These are phyloP conservation scores for Fusarium mangiferae DNA, from an alignment of 2,329 filamentous ascomycete species.

Conservation along the genomic window DNA sequence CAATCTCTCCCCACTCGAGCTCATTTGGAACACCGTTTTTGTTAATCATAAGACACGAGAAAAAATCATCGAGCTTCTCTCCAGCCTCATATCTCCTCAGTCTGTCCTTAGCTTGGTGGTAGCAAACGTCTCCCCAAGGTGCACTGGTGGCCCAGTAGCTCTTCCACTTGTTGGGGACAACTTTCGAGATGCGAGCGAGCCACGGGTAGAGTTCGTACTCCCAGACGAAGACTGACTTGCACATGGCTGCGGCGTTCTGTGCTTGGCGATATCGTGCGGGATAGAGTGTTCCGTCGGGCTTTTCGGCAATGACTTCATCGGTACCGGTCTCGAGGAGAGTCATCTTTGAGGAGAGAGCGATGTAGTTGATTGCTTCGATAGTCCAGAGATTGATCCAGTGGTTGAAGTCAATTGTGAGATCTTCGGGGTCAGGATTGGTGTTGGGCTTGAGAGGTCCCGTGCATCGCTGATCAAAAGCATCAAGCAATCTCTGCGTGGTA, in stretches of 20 bases:
- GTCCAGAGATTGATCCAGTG: constrained; percentile 65
- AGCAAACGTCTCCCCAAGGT: constrained; percentile 52
- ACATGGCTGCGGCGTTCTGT: constrained; percentile 60
- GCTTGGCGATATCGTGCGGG: constrained; percentile 58
- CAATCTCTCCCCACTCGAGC: constrained; percentile 67
- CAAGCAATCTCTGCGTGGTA: constrained; percentile 58
- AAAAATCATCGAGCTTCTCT: constrained; percentile 70
- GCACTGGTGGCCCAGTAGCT: constrained; percentile 43
- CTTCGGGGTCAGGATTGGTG: constrained; percentile 45
- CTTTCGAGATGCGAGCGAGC: constrained; percentile 57
- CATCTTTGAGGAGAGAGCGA: constrained; percentile 62
- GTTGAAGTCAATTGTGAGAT: constrained; percentile 61
- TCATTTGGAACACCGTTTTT: constrained; percentile 49
- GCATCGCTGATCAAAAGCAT: constrained; percentile 55
- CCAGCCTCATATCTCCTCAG: constrained; percentile 46
- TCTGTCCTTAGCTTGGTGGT: constrained; percentile 52
- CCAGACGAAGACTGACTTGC: constrained; percentile 62
- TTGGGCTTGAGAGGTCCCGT: constrained; percentile 49
- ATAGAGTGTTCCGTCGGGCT: constrained; percentile 57
- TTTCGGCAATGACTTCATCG: constrained; percentile 55
- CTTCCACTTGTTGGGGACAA: constrained; percentile 55
- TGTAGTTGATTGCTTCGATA: constrained; percentile 66
- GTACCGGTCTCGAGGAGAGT: constrained; percentile 62
- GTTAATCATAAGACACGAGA: constrained; percentile 63
- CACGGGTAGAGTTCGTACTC: constrained; percentile 61